Evolutionary conservation across 139 green algal species (phyloP), one percentile per base, ranked within the genome.

Genomic region (Tetradesmus lagerheimii): DNA sequence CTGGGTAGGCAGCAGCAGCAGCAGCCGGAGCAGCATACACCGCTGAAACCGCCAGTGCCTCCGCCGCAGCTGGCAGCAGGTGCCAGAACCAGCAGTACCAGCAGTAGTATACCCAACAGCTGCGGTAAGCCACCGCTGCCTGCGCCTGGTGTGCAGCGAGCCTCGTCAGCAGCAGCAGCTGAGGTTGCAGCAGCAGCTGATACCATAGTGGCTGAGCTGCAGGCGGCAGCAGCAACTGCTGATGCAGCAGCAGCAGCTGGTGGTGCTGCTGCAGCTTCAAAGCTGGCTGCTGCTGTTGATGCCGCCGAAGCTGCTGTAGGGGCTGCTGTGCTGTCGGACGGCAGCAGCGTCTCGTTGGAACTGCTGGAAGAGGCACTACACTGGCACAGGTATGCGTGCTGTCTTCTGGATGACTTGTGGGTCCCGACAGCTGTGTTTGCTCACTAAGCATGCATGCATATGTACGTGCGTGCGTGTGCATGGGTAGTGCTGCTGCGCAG

Each of bases 341-440:
- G 57, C 34, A 39, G 71, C 18, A 20, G 27, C 29, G 88, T 88
- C 11, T n/a, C 43, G 1, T 23, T 93, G 37, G 83, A 92, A 45
- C 67, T 92, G 71, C 87, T 95, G 62, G 64, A 93, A 39, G 91
- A 95, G 37, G 89, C 93, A 5, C 67, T 92, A 38, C 76, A 94
- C 71, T 95, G 93, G 89, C 91, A 93, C 64, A 71, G 57, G 57
- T 71, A 12, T 57, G 11, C 45, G n/a, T 57, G 45, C 14, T 57
- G 45, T 57, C 45, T 18, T 57, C 11, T 12, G 45, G 45, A 57
- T 18, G 11, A 12, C 45, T 57, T 57, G 45, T 57, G 45, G n/a
- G n/a, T n/a, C n/a, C n/a, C n/a, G n/a, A n/a, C n/a, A n/a, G n/a
- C n/a, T n/a, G n/a, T n/a, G n/a, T n/a, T n/a, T n/a, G n/a, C n/a